Base-by-base conservation (phyloP, 345 rosid species). In the Murraya koenigii region DNA sequence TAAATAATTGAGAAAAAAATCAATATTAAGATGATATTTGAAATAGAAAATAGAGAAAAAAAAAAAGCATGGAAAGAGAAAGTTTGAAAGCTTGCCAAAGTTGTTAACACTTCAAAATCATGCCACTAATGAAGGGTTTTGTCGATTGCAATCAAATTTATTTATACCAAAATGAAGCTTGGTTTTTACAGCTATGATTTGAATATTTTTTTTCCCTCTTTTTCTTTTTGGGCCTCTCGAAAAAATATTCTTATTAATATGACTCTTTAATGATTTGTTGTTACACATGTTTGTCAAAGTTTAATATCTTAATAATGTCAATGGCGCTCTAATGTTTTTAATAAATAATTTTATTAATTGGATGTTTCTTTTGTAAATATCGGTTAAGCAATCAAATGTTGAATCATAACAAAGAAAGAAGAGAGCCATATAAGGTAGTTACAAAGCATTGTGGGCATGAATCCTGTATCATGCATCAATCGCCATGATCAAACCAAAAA, bases 71-170 rank as follows among this genome's bases (percentile, higher is more conserved):
- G 74, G 44, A 0, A 33, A 71, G 32, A 55, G 19, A 38, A 22
- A 58, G 66, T 7, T 72, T 36, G 54, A 38, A 25, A 58, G 6
- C 0, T 15, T 7, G 65, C 5, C 23, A 26, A 6, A 17, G 55
- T 28, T 61, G 68, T 74, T 74, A 41, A n/a, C 26, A 74, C 39
- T 74, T 74, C 58, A 44, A 39, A 60, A 61, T 74, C 77, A 74
- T 59, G 23, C 49, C 52, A 59, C 66, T 38, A 38, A 59, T 14
- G 3, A 72, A 20, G 49, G 19, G n/a, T n/a, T n/a, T n/a, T n/a
- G n/a, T n/a, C n/a, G n/a, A n/a, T n/a, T n/a, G 1, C 20, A 38
- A 36, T 72, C 54, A 23, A 7, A 23, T 14, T 58, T 35, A 58
- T n/a, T 72, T 30, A 58, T n/a, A 58, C 22, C 15, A 15, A 7